These are phyloP conservation scores for Lithocarpus polystachyus DNA, from an alignment of 306 rosid species.

Conservation along the genomic window DNA sequence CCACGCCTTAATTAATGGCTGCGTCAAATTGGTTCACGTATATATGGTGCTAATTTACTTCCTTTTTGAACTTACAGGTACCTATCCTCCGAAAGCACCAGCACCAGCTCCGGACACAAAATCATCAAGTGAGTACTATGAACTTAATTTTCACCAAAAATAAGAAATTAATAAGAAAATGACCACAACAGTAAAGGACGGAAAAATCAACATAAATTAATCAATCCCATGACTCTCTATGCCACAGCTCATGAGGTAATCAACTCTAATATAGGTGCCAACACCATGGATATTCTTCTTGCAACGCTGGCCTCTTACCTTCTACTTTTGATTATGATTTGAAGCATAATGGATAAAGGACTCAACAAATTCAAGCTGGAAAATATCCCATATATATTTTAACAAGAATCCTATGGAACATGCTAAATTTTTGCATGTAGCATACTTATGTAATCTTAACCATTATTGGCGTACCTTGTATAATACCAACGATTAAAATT, in stretches of 20 bases:
- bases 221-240: neutral
- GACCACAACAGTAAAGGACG: neutral
- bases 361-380: neutral
- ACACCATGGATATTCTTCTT: neutral
- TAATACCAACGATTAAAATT: too few relatives aligned
- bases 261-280: neutral
- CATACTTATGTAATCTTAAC: too few relatives aligned
- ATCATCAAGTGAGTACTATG: neutral
- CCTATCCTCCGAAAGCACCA: constrained; percentile 9
- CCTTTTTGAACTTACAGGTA: constrained; percentile 30
- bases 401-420: too few relatives aligned
- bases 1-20: too few relatives aligned
- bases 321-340: neutral
- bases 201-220: neutral
- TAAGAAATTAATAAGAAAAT: neutral
- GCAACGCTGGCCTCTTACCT: neutral
- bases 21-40: too few relatives aligned
- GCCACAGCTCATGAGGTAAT: neutral
- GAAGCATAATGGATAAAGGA: neutral
- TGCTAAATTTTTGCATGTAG: too few relatives aligned
- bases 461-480: too few relatives aligned
- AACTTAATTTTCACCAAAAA: neutral
- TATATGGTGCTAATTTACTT: neutral
- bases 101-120: neutral
- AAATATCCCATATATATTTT: too few relatives aligned